phyloP scores from a whole-genome alignment of 768 basidiomycete species.

The Hirschioporus abietinus region DNA sequence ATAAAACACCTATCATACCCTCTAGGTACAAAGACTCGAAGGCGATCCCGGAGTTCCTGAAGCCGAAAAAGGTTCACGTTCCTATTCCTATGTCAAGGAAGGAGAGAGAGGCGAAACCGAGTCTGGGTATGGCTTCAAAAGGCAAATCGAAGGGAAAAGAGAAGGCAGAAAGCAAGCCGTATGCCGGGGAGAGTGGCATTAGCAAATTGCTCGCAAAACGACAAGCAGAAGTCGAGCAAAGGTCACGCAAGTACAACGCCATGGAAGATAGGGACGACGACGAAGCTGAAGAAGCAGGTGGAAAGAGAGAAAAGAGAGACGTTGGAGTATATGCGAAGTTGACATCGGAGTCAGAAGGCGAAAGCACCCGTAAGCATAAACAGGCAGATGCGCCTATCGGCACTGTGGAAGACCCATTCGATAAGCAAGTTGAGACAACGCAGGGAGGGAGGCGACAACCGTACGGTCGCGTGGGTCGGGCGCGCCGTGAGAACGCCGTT shows the following conservation, averaged over 20 bases:
- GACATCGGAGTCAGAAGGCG: conserved; percentile 8
- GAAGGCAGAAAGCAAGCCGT: conserved; percentile 57
- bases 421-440: not conserved
- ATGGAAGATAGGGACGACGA: not conserved
- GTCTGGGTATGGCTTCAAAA: conserved; percentile 38
- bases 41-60: conserved; percentile 58
- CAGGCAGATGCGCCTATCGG: not conserved
- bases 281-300: not conserved
- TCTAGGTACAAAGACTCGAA: conserved; percentile 45
- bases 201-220: conserved; percentile 68
- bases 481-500: not conserved
- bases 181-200: conserved; percentile 74
- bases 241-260: not conserved
- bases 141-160: conserved; percentile 27
- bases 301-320: conserved; percentile 11
- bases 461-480: not conserved
- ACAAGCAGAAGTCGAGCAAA: conserved; percentile 49
- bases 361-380: not conserved
- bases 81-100: conserved; percentile 58
- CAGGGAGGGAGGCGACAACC: not conserved
- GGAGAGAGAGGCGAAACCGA: conserved; percentile 38
- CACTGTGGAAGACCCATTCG: not conserved
- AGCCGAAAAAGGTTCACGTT: conserved; percentile 38
- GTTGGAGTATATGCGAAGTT: conserved; percentile 4
- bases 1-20: conserved; percentile 74